Percentiles rank a stretch among this genome's conserved stretches.
These are phyloP conservation scores for Boletus rubroflammeus DNA, from an alignment of 768 basidiomycete species.

Conservation along the genomic window DNA sequence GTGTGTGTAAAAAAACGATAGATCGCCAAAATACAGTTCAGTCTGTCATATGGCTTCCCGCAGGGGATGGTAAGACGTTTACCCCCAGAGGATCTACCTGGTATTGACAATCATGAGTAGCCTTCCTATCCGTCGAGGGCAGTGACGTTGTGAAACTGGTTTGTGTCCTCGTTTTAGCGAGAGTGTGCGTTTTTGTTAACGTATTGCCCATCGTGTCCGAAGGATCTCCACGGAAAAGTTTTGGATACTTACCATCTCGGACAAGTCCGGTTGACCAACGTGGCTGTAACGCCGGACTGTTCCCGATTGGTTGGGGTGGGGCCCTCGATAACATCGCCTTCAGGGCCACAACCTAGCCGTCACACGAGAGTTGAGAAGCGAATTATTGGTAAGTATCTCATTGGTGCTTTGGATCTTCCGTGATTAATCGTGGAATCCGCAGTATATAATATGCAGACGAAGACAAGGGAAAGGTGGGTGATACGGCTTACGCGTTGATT, in stretches of 20 bases:
- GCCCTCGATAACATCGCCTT: slow-evolving; percentile 39
- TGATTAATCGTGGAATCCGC: slow-evolving; percentile 2
- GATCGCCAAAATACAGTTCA: slow-evolving; percentile 44
- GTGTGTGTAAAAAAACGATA: slow-evolving; percentile 49
- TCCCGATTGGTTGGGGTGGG: slow-evolving; percentile 48
- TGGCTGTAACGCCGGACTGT: slow-evolving; percentile 46
- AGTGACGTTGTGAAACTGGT: slow-evolving; percentile 46
- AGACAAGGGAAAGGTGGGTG: slow-evolving; percentile 43
- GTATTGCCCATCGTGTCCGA: slow-evolving; percentile 3
- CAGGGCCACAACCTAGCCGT: slow-evolving; percentile 44
- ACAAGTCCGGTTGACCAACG: slow-evolving; percentile 45
- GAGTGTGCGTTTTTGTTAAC: slow-evolving; percentile 11
- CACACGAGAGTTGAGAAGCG: slow-evolving; percentile 52
- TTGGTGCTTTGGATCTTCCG: neutral
- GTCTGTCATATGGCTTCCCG: slow-evolving; percentile 52
- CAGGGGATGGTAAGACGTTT: slow-evolving; percentile 39
- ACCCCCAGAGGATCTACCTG: slow-evolving; percentile 2
- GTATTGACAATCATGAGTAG: slow-evolving; percentile 27
- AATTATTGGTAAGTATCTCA: slow-evolving; percentile 42
- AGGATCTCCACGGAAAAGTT: slow-evolving; percentile 48
- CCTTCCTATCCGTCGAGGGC: slow-evolving; percentile 52
- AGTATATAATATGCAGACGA: slow-evolving; percentile 49
- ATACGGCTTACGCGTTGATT: neutral
- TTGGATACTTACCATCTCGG: slow-evolving; percentile 42
- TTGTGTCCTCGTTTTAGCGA: slow-evolving; percentile 10